Evolutionary conservation across 2,329 filamentous ascomycete genomes (phyloP), one percentile per base, ranked within the genome.

Genomic region (Alternaria brassicicola): DNA sequence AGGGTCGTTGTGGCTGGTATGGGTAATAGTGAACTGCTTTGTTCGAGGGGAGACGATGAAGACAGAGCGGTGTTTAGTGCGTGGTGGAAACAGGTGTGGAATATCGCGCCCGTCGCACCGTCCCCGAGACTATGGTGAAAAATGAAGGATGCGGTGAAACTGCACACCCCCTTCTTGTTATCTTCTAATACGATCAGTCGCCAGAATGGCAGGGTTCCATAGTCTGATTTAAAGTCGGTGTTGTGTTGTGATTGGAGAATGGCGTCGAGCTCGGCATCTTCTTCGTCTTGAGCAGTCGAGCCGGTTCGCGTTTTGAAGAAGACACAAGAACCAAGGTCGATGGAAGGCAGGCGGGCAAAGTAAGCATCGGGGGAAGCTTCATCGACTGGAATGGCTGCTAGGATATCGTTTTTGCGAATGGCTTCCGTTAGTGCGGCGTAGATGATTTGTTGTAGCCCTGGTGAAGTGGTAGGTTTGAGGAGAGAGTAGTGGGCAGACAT

Each of bases 61-160:
- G 23, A 31, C 19, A 55, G n/a, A 4, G 56, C 58, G 35, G 51
- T 57, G 12, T 69, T 54, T 12, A 82, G 56, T 6, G 78, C 78
- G 8, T 56, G 17, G 1, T 72, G 65, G 50, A 83, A 80, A 0
- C 72, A 68, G 4, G 66, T 63, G 57, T 82, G 80, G 55, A 82
- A 82, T 1, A 76, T 73, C 41, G 79, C 74, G 0, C 77, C 78
- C 1, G 79, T 79, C 6, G 65, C 69, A 2, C 80, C 80, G 63
- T 83, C 81, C 3, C 77, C 78, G 50, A 82, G 70, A 4, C 75
- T 76, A 66, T 83, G 80, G 50, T 83, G 80, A 57, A 73, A 80
- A 10, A 82, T 73, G 61, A 81, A 82, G 5, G 66, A 72, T 1
- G 75, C 78, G 0, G 78, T 80, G 52, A 82, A 82, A 1, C 64